Evolutionary conservation across 495 filamentous ascomycete genomes (phyloP).

Genomic region (Xylaria castorea): DNA sequence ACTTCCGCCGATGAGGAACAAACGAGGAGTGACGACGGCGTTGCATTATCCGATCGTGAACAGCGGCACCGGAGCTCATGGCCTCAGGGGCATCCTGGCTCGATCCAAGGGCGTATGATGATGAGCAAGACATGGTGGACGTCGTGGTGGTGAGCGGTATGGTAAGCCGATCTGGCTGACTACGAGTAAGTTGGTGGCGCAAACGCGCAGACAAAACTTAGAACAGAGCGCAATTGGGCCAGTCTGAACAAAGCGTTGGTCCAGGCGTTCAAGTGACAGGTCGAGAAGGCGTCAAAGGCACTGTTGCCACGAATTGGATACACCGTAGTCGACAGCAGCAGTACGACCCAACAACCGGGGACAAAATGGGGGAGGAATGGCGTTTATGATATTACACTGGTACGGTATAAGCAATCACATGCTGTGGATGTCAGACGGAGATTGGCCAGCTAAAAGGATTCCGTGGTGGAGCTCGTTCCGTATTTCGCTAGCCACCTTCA

Average conservation of each 20-base stretch:
- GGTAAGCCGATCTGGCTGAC: not conserved
- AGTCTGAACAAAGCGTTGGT: not conserved
- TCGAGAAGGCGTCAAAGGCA: not conserved
- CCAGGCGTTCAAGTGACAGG: not conserved
- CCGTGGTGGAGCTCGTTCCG: constrained; percentile 13
- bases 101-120: constrained; percentile 46
- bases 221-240: not conserved
- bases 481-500: not conserved
- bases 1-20: constrained; percentile 61
- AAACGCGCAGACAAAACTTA: not conserved
- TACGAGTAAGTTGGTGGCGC: not conserved
- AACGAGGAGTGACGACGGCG: constrained; percentile 71
- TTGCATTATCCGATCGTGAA: constrained; percentile 33
- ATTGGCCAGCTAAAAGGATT: constrained; percentile 27
- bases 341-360: constrained; percentile 4
- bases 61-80: constrained; percentile 42
- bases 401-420: constrained; percentile 19
- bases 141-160: not conserved
- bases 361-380: not conserved
- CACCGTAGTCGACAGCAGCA: not conserved
- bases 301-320: constrained; percentile 5
- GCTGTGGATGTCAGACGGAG: constrained; percentile 25
- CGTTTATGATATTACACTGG: not conserved
- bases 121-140: constrained; percentile 41
- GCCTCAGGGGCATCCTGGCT: constrained; percentile 44